Conservation (phyloP, 306 rosid genomes). For the Cucurbita ficifolia region DNA sequence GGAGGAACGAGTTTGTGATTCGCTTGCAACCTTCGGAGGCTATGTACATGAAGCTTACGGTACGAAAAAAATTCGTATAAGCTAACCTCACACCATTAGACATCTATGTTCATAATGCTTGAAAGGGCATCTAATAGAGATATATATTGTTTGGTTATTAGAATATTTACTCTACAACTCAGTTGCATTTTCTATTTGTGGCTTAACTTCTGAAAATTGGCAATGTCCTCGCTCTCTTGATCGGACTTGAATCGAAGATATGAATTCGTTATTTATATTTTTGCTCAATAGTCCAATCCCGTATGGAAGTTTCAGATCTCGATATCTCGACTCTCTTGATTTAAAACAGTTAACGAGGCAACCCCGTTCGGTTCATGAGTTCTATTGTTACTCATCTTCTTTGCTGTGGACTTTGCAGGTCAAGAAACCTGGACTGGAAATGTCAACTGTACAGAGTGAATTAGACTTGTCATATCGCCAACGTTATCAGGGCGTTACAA, state of each 20-base stretch:
- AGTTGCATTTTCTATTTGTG: background rate
- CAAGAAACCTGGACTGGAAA: slow-evolving; percentile 94
- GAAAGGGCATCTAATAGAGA: background rate
- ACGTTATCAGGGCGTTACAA: slow-evolving; percentile 65
- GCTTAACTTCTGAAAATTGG: background rate
- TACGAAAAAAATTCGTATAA: background rate
- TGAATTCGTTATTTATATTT: background rate
- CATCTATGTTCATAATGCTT: background rate
- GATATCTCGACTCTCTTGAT: background rate
- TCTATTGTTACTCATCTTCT: background rate
- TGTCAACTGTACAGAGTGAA: slow-evolving; percentile 78
- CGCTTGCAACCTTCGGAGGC: slow-evolving; percentile 15
- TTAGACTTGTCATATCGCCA: slow-evolving; percentile 79
- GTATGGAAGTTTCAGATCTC: too few relatives aligned
- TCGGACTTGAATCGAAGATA: background rate
- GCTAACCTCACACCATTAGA: background rate
- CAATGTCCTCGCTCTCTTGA: background rate
- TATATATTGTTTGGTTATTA: background rate
- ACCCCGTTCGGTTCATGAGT: background rate
- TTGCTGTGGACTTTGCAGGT: slow-evolving; percentile 40
- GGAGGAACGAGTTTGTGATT: slow-evolving; percentile 20
- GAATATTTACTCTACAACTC: background rate
- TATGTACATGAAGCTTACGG: slow-evolving; percentile 14
- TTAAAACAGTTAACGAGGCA: background rate
- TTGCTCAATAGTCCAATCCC: background rate